These are phyloP conservation scores for Sporothrix luriei DNA, from an alignment of 2,329 filamentous ascomycete genomes.

Conservation along the genomic window DNA sequence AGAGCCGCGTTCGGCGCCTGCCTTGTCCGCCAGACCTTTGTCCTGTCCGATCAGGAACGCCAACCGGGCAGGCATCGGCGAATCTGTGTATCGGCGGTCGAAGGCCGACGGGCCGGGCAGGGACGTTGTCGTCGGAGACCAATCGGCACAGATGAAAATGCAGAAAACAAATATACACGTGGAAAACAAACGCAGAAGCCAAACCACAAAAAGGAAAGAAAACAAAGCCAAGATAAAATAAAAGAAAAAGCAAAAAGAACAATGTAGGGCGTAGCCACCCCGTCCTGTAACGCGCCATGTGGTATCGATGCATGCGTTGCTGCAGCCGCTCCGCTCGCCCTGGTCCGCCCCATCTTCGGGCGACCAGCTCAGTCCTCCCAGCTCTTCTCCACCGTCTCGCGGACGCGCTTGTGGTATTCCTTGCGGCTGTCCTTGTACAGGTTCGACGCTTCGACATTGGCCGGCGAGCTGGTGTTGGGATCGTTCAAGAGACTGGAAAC, in stretches of 20 bases:
- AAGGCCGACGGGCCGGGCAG: not conserved
- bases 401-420: constrained; percentile 92
- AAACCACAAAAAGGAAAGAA: not conserved
- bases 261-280: not conserved
- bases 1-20: not conserved
- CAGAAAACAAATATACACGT: not conserved
- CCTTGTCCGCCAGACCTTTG: not conserved
- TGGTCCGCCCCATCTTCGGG: not conserved
- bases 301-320: constrained; percentile 24
- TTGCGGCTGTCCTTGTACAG: constrained; percentile 97
- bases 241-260: constrained; percentile 10
- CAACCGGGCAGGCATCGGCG: too few relatives aligned
- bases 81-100: not conserved
- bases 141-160: not conserved
- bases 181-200: not conserved
- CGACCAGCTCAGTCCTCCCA: constrained; percentile 76
- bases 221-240: not conserved
- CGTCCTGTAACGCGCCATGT: constrained; percentile 8
- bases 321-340: constrained; percentile 4
- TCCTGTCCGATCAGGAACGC: not conserved
- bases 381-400: constrained; percentile 98
- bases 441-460: constrained; percentile 97
- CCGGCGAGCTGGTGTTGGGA: constrained; percentile 96
- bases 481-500: constrained; percentile 86
- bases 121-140: not conserved